These are phyloP conservation scores for Mortierella sp. DNA, from an alignment of 371 early-diverging fungal genomes.

Conservation along the genomic window DNA sequence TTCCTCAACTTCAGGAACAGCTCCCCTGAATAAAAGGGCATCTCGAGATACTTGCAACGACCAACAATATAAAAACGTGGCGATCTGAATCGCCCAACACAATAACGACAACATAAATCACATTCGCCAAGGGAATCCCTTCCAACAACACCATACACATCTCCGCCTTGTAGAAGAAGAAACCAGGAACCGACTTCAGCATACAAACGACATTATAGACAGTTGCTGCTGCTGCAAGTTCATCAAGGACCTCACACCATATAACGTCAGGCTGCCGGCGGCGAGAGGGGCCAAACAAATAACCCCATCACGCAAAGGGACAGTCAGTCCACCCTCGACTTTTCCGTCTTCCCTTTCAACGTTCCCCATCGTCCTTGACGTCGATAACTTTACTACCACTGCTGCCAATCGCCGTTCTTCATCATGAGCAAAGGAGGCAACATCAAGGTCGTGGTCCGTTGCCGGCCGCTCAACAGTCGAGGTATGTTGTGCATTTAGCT, in stretches of 20 bases:
- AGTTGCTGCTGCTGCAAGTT: not conserved
- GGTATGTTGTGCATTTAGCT: conserved; percentile 57
- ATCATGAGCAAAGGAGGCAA: conserved; percentile 65
- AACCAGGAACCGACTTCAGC: not conserved
- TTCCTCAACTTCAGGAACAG: conserved; percentile 20
- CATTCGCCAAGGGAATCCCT: not conserved
- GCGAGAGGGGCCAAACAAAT: not conserved
- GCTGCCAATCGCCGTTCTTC: not conserved
- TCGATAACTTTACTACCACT: not conserved
- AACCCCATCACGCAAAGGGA: not conserved
- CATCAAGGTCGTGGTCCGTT: conserved; percentile 86
- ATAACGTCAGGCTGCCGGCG: not conserved
- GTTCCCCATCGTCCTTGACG: not conserved
- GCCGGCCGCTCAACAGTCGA: conserved; percentile 82
- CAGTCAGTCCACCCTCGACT: conserved; percentile 6
- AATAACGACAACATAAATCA: not conserved
- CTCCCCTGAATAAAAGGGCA: conserved; percentile 5
- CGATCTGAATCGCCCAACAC: conserved; percentile 33
- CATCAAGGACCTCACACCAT: not conserved
- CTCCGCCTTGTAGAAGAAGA: not conserved
- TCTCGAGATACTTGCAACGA: not conserved
- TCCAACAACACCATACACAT: not conserved
- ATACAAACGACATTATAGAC: not conserved
- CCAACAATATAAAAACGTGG: not conserved
- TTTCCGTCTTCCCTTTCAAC: not conserved